A percentile compares a stretch with the other conserved stretches of the same genome.
These are phyloP conservation scores for Gossypium lobatum DNA, from an alignment of 441 rosid species.

Conservation along the genomic window DNA sequence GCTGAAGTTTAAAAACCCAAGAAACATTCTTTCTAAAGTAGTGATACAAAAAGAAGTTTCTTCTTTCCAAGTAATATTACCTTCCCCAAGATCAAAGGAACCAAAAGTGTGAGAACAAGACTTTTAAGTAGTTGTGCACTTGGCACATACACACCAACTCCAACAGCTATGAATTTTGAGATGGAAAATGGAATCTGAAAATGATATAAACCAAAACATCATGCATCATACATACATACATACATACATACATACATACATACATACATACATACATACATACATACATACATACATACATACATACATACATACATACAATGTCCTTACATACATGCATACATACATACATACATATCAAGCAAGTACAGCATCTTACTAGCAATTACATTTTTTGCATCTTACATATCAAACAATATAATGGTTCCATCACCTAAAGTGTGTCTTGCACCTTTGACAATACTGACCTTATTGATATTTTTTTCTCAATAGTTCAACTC, in stretches of 20 bases:
- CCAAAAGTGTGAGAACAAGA: conserved; percentile 61
- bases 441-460: not conserved
- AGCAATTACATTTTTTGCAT: not conserved
- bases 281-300: not conserved
- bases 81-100: conserved; percentile 87
- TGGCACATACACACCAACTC: conserved; percentile 81
- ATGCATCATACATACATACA: not conserved
- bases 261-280: not conserved
- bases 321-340: not conserved
- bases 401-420: not conserved
- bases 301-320: not conserved
- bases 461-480: not conserved
- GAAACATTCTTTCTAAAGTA: not conserved
- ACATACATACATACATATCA: not conserved
- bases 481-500: not conserved
- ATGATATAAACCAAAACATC: conserved; percentile 6
- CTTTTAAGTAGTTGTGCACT: conserved; percentile 70
- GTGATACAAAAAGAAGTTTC: not conserved
- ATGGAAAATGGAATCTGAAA: conserved; percentile 85
- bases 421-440: not conserved
- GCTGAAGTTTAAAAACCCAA: not conserved
- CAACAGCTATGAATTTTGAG: conserved; percentile 72
- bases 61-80: conserved; percentile 31
- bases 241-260: not conserved
- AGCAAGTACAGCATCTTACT: not conserved